A percentile compares a stretch with the other conserved stretches of the same genome.
Conservation (phyloP, 495 filamentous ascomycete genomes). For the Letharia columbiana region DNA sequence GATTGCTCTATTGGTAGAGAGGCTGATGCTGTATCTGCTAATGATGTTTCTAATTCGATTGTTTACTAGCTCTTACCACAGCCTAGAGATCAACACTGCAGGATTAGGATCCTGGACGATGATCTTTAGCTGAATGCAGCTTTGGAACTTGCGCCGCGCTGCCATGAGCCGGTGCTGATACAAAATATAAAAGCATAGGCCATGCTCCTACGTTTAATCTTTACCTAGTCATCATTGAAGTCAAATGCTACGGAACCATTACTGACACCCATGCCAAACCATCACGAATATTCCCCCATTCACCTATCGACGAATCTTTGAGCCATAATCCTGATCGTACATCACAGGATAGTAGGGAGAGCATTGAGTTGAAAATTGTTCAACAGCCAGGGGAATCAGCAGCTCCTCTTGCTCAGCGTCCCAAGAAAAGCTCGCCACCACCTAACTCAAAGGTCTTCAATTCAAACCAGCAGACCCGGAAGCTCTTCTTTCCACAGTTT, state of each 20-base stretch:
- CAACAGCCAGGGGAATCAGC: not conserved
- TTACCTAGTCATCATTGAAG: not conserved
- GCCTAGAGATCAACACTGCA: too few relatives aligned
- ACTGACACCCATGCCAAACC: not conserved
- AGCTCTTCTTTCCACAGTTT: conserved; percentile 14
- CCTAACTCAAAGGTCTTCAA: conserved; percentile 12
- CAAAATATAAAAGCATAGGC: too few relatives aligned
- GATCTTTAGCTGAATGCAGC: too few relatives aligned
- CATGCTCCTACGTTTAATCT: not conserved
- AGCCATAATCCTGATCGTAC: not conserved
- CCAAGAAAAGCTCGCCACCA: not conserved
- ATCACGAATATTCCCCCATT: not conserved
- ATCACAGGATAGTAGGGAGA: not conserved
- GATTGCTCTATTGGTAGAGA: too few relatives aligned
- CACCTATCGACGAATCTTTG: not conserved
- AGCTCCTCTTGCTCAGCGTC: not conserved
- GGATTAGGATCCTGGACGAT: too few relatives aligned
- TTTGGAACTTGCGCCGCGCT: too few relatives aligned
- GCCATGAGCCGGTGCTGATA: too few relatives aligned
- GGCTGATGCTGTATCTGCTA: too few relatives aligned
- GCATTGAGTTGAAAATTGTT: not conserved
- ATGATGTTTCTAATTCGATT: too few relatives aligned
- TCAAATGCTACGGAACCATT: not conserved
- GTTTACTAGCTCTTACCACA: too few relatives aligned
- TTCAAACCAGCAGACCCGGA: conserved; percentile 16